Evolutionary conservation across 441 rosid species (phyloP), one percentile per base, ranked within the genome.

Genomic region (Pelargonium australe): DNA sequence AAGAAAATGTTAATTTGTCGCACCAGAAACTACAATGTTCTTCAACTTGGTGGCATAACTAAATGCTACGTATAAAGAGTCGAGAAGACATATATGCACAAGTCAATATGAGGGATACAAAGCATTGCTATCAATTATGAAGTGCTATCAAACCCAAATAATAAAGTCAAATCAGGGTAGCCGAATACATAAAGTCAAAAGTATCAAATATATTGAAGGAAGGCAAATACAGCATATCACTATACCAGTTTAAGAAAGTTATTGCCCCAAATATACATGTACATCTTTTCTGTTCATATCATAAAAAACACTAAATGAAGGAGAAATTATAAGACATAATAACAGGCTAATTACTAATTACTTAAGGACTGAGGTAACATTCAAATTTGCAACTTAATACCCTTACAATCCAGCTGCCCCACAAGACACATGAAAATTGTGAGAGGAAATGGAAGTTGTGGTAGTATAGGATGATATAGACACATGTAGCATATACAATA

Each of bases 1-100:
- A 63, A 20, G 55, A 74, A 28, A 13, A 17, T 58, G 60, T 63
- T 23, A 45, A 65, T 53, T 12, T 37, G 61, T 55, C 19, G 20
- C 7, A 19, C 19, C 61, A 14, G 19, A 14, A 55, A 55, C 10
- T 23, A 55, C 23, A 55, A 55, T 55, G 23, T 55, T 55, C 25
- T 55, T 55, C 61, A 55, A 55, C 9, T 55, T 6, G 20, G 19
- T 16, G 17, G 20, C 2, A 55, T 4, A 55, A 55, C 61, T 55
- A 55, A 55, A 16, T 55, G 61, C 61, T 8, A 5, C 61, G 9
- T 16, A 55, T 6, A 55, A 55, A 55, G 17, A 19, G 61, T 55
- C 19, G 23, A 55, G 61, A 55, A 55, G 61, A 19, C 20, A 55
- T 55, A 16, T 16, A 14, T 7, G 23, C 8, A 17, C 16, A 47